These are phyloP conservation scores for Citrus hindsii DNA, from an alignment of 345 rosid genomes.

Conservation along the genomic window DNA sequence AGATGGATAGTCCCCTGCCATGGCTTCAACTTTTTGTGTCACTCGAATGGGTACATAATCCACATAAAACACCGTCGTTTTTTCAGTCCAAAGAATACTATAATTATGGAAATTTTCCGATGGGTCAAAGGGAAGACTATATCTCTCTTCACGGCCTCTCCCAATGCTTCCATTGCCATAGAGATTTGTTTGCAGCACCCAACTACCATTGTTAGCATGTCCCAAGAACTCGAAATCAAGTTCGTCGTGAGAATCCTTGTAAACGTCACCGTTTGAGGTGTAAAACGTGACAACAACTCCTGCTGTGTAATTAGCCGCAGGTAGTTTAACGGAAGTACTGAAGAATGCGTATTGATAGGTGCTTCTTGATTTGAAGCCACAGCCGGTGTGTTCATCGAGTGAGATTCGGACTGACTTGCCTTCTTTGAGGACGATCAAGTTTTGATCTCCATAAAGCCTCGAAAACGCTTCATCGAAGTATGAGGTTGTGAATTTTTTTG, in stretches of 20 bases:
- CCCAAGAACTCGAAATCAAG: conserved; percentile 25
- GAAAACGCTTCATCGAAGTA: not conserved
- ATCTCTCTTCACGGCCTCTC: conserved; percentile 17
- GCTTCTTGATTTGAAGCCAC: conserved; percentile 1
- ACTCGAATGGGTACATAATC: conserved; percentile 17
- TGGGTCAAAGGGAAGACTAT: conserved; percentile 21
- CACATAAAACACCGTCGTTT: conserved; percentile 1
- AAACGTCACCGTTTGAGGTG: conserved; percentile 13
- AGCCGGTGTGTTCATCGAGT: not conserved
- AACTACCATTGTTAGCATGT: not conserved
- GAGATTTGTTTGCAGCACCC: conserved; percentile 22
- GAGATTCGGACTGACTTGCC: conserved; percentile 10
- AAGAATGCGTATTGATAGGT: not conserved
- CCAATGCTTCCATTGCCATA: conserved; percentile 20
- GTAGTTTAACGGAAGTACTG: conserved; percentile 13
- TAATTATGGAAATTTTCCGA: conserved; percentile 5
- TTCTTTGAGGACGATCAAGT: not conserved
- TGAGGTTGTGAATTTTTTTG: not conserved
- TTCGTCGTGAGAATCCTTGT: conserved; percentile 6
- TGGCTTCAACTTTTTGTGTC: not conserved
- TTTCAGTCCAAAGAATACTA: conserved; percentile 2
- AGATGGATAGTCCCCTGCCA: conserved; percentile 20
- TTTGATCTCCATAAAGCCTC: not conserved
- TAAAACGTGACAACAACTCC: conserved; percentile 23
- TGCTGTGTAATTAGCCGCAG: conserved; percentile 12